Conservation (phyloP, 768 basidiomycete species). For the Boletus subcaerulescens region DNA sequence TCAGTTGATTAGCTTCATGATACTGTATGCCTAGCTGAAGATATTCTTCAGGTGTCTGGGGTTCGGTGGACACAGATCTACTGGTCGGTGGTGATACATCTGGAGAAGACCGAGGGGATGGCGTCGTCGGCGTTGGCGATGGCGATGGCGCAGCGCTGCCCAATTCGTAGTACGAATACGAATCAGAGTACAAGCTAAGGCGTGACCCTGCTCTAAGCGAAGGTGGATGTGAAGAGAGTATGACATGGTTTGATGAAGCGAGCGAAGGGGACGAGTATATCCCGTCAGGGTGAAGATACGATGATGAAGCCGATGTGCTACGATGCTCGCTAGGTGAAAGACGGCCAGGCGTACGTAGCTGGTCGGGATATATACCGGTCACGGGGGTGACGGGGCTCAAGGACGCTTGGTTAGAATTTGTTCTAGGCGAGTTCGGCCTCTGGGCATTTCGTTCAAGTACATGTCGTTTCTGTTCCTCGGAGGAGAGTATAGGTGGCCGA, state of each 20-base stretch:
- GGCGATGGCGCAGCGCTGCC: slow-evolving; percentile 47
- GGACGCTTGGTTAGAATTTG: slow-evolving; percentile 5
- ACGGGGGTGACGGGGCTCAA: slow-evolving; percentile 18
- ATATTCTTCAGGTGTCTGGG: slow-evolving; percentile 57
- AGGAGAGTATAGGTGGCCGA: slow-evolving; percentile 40
- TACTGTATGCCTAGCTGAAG: slow-evolving; percentile 74
- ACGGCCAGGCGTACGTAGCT: neutral
- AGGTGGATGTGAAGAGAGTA: slow-evolving; percentile 34
- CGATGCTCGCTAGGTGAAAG: neutral
- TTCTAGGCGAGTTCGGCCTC: slow-evolving; percentile 34
- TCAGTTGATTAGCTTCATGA: slow-evolving; percentile 70
- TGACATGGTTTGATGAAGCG: slow-evolving; percentile 2
- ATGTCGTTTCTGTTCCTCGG: slow-evolving; percentile 39
- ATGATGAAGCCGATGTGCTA: neutral
- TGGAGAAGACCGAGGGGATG: slow-evolving; percentile 12
- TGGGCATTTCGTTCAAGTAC: slow-evolving; percentile 60
- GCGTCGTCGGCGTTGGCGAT: slow-evolving; percentile 14
- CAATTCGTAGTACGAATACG: slow-evolving; percentile 65
- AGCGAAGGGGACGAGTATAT: slow-evolving; percentile 15
- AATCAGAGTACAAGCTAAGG: slow-evolving; percentile 49
- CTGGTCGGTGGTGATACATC: slow-evolving; percentile 16
- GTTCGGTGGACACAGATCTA: slow-evolving; percentile 17
- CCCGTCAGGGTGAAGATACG: slow-evolving; percentile 20
- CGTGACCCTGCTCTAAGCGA: slow-evolving; percentile 38
- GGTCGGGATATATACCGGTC: slow-evolving; percentile 18